These are phyloP conservation scores for Clonostachys byssicola DNA, from an alignment of 2,329 filamentous ascomycete species.

Conservation along the genomic window DNA sequence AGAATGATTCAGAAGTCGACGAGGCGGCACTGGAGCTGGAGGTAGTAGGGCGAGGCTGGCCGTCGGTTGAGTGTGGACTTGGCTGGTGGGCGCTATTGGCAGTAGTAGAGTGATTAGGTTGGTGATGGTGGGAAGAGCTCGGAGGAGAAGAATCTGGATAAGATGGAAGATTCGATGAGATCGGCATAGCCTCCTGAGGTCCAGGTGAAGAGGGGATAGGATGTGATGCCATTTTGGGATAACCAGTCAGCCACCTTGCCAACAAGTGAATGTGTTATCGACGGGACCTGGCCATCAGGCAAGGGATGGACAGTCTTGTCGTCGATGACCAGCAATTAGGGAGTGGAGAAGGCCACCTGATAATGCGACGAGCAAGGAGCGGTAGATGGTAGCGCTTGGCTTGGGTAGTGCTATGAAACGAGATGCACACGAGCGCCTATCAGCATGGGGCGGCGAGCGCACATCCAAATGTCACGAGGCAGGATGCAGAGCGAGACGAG, in stretches of 20 bases:
- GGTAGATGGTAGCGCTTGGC: too few species aligned
- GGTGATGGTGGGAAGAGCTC: slow-evolving; percentile 4
- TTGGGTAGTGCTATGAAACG: too few species aligned
- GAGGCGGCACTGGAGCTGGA: neutral
- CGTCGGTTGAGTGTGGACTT: neutral
- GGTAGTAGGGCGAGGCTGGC: neutral
- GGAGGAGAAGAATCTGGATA: neutral
- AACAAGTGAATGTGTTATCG: neutral
- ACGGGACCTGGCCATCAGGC: slow-evolving; percentile 2
- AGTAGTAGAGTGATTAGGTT: slow-evolving; percentile 3
- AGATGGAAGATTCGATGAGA: neutral
- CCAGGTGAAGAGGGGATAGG: slow-evolving; percentile 2
- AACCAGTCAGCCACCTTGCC: too few species aligned
- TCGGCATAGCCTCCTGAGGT: neutral
- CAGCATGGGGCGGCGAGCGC: too few species aligned
- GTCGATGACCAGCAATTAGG: too few species aligned
- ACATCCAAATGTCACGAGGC: too few species aligned
- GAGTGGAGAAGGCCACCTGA: too few species aligned
- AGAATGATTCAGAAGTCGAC: slow-evolving; percentile 2
- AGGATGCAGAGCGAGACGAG: too few species aligned
- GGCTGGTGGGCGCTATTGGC: slow-evolving; percentile 3
- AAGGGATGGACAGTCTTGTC: neutral
- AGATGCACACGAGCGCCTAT: too few species aligned
- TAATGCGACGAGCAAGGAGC: too few species aligned
- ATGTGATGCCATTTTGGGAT: slow-evolving; percentile 14